A percentile compares a stretch with the other conserved stretches of the same genome.
These are phyloP conservation scores for Metschnikowia drakensbergensis DNA, from an alignment of 805 yeast species.

Conservation along the genomic window DNA sequence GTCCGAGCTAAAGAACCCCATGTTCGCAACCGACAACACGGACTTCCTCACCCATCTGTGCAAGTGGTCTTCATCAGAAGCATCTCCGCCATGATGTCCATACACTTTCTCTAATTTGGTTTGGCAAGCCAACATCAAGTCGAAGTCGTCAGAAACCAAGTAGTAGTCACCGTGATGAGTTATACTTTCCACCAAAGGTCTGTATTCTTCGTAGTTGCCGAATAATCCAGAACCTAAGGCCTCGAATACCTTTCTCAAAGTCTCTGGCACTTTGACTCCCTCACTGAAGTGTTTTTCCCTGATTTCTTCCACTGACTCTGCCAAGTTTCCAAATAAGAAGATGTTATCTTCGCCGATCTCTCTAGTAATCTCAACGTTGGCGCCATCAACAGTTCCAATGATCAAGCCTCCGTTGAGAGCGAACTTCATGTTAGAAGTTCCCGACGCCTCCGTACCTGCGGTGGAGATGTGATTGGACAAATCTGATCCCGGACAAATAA, in stretches of 20 bases:
- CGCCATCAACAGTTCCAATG: slow-evolving; percentile 96
- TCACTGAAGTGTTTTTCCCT: slow-evolving; percentile 70
- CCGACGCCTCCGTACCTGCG: slow-evolving; percentile 96
- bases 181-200: slow-evolving; percentile 64
- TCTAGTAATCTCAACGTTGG: slow-evolving; percentile 90
- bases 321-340: slow-evolving; percentile 84
- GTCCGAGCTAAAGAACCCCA: slow-evolving; percentile 91
- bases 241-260: slow-evolving; percentile 58
- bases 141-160: slow-evolving; percentile 85
- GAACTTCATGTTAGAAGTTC: slow-evolving; percentile 94
- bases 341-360: slow-evolving; percentile 93
- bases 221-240: slow-evolving; percentile 67
- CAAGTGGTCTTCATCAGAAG: slow-evolving; percentile 49
- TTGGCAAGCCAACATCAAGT: slow-evolving; percentile 81
- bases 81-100: slow-evolving; percentile 42
- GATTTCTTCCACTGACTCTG: slow-evolving; percentile 84
- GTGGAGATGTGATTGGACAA: slow-evolving; percentile 92
- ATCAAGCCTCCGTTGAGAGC: slow-evolving; percentile 91
- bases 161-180: slow-evolving; percentile 78
- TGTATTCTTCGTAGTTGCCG: slow-evolving; percentile 66
- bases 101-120: slow-evolving; percentile 68
- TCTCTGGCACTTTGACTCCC: slow-evolving; percentile 55
- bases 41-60: slow-evolving; percentile 71
- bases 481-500: slow-evolving; percentile 86
- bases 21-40: slow-evolving; percentile 78